Conservation (phyloP, 345 rosid genomes). For the Citrus unshiu region DNA sequence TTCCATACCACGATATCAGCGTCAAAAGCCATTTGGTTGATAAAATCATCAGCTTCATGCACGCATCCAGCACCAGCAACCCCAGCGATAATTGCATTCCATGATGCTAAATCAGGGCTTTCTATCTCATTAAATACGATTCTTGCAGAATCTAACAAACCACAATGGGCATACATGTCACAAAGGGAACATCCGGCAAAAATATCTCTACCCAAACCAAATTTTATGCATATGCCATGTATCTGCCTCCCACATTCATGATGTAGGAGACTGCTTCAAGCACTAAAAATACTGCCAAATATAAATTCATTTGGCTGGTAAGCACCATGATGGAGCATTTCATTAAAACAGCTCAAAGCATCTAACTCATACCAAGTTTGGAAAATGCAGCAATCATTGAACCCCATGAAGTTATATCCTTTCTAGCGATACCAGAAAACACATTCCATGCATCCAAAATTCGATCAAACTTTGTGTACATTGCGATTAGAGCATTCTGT, state of each 20-base stretch:
- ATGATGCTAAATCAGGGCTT: constrained; percentile 51
- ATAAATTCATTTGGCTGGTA: constrained; percentile 50
- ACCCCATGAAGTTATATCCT: constrained; percentile 69
- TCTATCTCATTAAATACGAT: constrained; percentile 42
- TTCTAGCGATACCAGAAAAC: constrained; percentile 33
- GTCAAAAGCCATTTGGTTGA: constrained; percentile 42
- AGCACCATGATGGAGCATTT: constrained; percentile 43
- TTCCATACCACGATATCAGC: constrained; percentile 67
- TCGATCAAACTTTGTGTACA: constrained; percentile 48
- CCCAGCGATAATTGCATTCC: constrained; percentile 58
- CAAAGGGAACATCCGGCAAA: constrained; percentile 48
- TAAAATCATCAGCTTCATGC: constrained; percentile 58
- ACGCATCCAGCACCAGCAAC: constrained; percentile 66
- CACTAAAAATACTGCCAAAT: constrained; percentile 54
- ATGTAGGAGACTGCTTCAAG: constrained; percentile 43
- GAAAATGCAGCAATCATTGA: constrained; percentile 55
- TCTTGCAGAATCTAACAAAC: constrained; percentile 36
- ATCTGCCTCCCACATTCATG: constrained; percentile 53
- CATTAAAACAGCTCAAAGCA: constrained; percentile 41
- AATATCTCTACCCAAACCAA: constrained; percentile 32
- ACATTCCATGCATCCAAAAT: constrained; percentile 43
- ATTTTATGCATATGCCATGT: constrained; percentile 49
- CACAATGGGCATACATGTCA: constrained; percentile 58
- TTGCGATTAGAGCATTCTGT: constrained; percentile 59
- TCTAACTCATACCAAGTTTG: constrained; percentile 50